Percentiles rank a stretch among this genome's conserved stretches.
Evolutionary conservation across 164 flowering plant genomes (phyloP).

Genomic region (Macadamia integrifolia): DNA sequence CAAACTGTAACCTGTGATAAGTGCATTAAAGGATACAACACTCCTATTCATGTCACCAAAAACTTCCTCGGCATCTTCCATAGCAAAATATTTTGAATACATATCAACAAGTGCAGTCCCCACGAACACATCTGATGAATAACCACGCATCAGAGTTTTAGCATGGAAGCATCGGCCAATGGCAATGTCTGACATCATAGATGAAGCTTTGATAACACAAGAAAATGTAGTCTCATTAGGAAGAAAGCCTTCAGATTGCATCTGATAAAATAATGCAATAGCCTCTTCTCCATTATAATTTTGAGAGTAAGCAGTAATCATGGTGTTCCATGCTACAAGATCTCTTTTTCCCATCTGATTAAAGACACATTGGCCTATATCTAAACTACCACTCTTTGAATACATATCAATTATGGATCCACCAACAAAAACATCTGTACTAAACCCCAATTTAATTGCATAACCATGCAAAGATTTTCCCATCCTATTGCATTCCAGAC

Average conservation of each 20-base stretch:
- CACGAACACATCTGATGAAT: constrained; percentile 14
- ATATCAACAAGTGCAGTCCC: constrained; percentile 28
- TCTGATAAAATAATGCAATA: constrained; percentile 15
- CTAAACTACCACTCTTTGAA: constrained; percentile 15
- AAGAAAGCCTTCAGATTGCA: constrained; percentile 16
- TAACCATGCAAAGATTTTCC: constrained; percentile 23
- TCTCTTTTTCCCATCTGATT: constrained; percentile 19
- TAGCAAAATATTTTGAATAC: constrained; percentile 23
- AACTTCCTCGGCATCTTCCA: constrained; percentile 20
- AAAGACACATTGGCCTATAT: constrained; percentile 16
- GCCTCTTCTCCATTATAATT: constrained; percentile 23
- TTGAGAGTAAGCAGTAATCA: constrained; percentile 23
- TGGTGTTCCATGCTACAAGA: constrained; percentile 27
- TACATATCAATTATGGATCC: constrained; percentile 22
- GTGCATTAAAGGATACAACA: constrained; percentile 26
- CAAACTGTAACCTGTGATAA: constrained; percentile 24
- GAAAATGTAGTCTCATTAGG: constrained; percentile 21
- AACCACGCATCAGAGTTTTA: constrained; percentile 17
- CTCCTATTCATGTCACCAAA: constrained; percentile 17
- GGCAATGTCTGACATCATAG: constrained; percentile 14
- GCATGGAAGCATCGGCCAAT: constrained; percentile 22
- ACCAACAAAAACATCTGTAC: constrained; percentile 20
- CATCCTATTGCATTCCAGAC: constrained; percentile 12
- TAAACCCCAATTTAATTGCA: constrained; percentile 17
- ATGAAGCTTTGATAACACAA: constrained; percentile 21